Base-by-base conservation (phyloP, 306 rosid species). In the Rubus parviflorus region DNA sequence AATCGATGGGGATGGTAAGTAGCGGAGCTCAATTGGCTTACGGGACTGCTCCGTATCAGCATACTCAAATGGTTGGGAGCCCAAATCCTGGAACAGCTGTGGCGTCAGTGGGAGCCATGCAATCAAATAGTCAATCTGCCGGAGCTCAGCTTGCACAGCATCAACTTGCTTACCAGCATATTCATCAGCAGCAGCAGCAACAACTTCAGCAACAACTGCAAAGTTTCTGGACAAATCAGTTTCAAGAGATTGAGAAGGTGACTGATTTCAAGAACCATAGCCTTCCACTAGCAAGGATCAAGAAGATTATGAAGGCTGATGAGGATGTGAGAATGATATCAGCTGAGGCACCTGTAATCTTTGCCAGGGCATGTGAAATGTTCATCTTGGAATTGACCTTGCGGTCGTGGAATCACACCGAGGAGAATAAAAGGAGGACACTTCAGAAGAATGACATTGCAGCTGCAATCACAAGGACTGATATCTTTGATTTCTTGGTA, bases 251-350 rank as follows among this genome's bases (percentile, higher is more conserved):
- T 7, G 89, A 85, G 72, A 86, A 81, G 78, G 92, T 80, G 16
- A 79, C 81, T 25, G 92, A 88, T 85, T 90, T 88, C 88, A 90
- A 90, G 88, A 90, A 90, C 80, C 92, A 90, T 70, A 88, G 89
- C 81, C 95, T 90, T 78, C 95, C 95, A 53, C 68, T 90, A 68
- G 92, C 95, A 62, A 85, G 92, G 83, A 90, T 90, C 81, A 90
- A 87, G 81, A 90, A 90, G 89, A 88, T 88, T 10, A 90, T 90
- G 92, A 90, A 88, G 82, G 96, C 89, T 6, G 92, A 90, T 63
- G 89, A 90, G 87, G 92, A 90, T 85, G 96, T 90, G 3, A 80
- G 89, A 72, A 87, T 88, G 92, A 90, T 88, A 85, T 88, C 96
- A 9, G 91, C 91, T 4, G 92, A 90, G 88, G 96, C 92, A 17